These are phyloP conservation scores for Bombardia bombarda DNA, from an alignment of 495 filamentous ascomycete genomes.

Conservation along the genomic window DNA sequence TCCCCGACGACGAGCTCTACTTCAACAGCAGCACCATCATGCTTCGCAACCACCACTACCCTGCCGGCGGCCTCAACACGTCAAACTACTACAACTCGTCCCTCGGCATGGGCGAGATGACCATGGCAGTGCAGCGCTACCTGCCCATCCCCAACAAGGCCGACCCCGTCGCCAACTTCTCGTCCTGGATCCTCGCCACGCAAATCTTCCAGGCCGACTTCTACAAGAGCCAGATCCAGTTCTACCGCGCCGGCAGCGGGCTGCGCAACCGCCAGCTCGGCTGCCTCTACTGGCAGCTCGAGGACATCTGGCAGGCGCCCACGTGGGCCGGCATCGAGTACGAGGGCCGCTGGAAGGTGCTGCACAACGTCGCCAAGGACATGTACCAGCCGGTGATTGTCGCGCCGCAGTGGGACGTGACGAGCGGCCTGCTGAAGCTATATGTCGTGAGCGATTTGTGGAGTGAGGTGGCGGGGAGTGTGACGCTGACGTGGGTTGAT, in stretches of 20 bases:
- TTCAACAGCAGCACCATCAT: constrained; percentile 55
- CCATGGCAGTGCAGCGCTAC: constrained; percentile 48
- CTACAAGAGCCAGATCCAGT: constrained; percentile 56
- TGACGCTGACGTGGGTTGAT: constrained; percentile 20
- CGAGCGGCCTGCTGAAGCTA: constrained; percentile 45
- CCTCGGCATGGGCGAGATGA: constrained; percentile 58
- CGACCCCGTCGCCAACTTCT: constrained; percentile 55
- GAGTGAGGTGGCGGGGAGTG: constrained; percentile 22
- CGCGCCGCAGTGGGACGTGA: constrained; percentile 52
- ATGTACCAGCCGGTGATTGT: constrained; percentile 55
- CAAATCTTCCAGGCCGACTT: constrained; percentile 63
- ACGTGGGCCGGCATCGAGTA: constrained; percentile 61
- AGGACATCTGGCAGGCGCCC: constrained; percentile 64
- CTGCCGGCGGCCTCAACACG: constrained; percentile 43
- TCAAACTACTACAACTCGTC: constrained; percentile 29
- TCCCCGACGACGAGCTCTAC: constrained; percentile 41
- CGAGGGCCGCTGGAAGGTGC: constrained; percentile 57
- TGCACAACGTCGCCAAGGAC: constrained; percentile 54
- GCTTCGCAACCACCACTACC: constrained; percentile 61
- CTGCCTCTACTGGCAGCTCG: constrained; percentile 60
- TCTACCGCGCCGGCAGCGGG: constrained; percentile 57
- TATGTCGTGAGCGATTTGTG: constrained; percentile 55
- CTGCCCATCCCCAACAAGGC: constrained; percentile 54
- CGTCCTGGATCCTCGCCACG: constrained; percentile 59
- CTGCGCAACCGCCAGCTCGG: constrained; percentile 54